A percentile compares a stretch with the other conserved stretches of the same genome.
These are phyloP conservation scores for Trichoderma atroviride DNA, from an alignment of 2,329 filamentous ascomycete genomes.

Conservation along the genomic window DNA sequence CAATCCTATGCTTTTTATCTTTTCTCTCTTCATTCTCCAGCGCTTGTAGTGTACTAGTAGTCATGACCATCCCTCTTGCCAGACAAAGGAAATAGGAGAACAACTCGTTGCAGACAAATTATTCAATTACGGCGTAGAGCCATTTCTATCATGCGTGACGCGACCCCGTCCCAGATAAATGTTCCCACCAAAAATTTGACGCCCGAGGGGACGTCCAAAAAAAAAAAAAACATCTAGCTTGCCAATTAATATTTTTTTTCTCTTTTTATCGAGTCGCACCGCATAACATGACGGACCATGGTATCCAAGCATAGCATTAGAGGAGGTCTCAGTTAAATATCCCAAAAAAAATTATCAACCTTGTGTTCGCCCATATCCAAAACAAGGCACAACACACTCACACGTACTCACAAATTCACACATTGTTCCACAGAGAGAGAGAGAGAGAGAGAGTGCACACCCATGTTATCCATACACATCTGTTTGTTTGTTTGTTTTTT, in stretches of 20 bases:
- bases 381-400: not conserved
- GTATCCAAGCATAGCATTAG: constrained; percentile 31
- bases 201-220: constrained; percentile 24
- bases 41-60: not conserved
- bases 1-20: not conserved
- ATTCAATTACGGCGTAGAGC: constrained; percentile 33
- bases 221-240: constrained; percentile 28
- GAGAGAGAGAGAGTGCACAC: constrained; percentile 2
- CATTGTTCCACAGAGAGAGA: constrained; percentile 4
- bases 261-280: constrained; percentile 8
- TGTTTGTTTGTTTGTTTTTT: not conserved
- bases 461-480: constrained; percentile 16
- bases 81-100: constrained; percentile 18
- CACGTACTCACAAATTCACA: constrained; percentile 12
- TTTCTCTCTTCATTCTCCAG: not conserved
- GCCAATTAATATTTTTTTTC: constrained; percentile 27
- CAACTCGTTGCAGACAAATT: constrained; percentile 26
- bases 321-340: constrained; percentile 21
- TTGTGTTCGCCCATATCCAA: not conserved
- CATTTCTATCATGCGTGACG: constrained; percentile 32
- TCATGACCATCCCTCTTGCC: constrained; percentile 6
- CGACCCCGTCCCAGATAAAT: constrained; percentile 27
- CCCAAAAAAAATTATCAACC: constrained; percentile 22
- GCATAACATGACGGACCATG: constrained; percentile 19
- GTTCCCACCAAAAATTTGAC: constrained; percentile 30